phyloP scores from a whole-genome alignment of 129 eudicot species.

The Rutidosis leptorrhynchoides region DNA sequence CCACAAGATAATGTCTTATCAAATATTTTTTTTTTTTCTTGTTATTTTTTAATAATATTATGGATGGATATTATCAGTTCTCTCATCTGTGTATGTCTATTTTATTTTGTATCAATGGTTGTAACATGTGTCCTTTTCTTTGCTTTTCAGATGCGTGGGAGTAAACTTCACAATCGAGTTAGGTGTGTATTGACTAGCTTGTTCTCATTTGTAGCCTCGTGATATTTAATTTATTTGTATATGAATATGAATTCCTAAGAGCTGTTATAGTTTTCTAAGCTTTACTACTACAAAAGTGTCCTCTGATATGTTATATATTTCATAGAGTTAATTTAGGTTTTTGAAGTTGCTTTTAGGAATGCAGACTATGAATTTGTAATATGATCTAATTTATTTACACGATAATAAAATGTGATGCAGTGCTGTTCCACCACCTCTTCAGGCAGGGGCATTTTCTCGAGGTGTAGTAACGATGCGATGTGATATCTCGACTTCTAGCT shows the following conservation, averaged over 20 bases:
- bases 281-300: neutral
- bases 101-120: constrained; percentile 7
- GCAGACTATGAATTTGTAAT: neutral
- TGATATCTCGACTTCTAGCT: constrained; percentile 80
- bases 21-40: no score
- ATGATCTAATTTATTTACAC: no score
- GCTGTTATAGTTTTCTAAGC: neutral
- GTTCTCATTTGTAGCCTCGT: neutral
- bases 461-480: constrained; percentile 98
- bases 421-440: constrained; percentile 98
- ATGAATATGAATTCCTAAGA: neutral
- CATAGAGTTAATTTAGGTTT: neutral
- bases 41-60: no score
- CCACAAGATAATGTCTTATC: neutral
- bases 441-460: constrained; percentile 93
- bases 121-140: constrained; percentile 12
- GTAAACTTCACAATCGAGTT: constrained; percentile 90
- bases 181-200: constrained; percentile 51
- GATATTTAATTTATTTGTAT: neutral
- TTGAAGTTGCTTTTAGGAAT: neutral
- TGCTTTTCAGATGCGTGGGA: constrained; percentile 74
- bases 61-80: neutral
- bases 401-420: constrained; percentile 52
- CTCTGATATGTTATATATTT: neutral
- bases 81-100: neutral